phyloP scores from a whole-genome alignment of 768 basidiomycete genomes.

The Cyclocybe aegerita region DNA sequence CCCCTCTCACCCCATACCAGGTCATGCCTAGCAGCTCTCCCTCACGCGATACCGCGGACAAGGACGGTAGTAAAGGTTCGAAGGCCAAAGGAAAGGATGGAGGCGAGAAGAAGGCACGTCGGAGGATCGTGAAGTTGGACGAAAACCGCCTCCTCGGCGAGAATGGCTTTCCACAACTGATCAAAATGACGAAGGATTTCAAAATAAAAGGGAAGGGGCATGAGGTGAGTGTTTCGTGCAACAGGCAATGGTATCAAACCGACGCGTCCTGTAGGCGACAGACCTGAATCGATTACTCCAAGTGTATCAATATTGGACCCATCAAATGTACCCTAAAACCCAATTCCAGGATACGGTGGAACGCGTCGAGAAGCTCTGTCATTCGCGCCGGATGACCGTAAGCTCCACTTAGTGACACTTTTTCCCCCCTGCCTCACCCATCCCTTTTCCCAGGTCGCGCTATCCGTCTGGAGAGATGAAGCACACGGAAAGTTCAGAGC shows the following conservation, averaged over 20 bases:
- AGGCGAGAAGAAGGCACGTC: constrained; percentile 43
- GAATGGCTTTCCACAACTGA: constrained; percentile 78
- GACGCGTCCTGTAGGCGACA: constrained; percentile 47
- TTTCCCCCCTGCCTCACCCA: constrained; percentile 3
- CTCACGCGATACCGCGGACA: constrained; percentile 30
- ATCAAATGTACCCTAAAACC: constrained; percentile 86
- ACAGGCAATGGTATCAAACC: not conserved
- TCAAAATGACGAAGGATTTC: constrained; percentile 76
- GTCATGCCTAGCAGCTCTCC: constrained; percentile 51
- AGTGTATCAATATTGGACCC: constrained; percentile 94
- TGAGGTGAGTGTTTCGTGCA: constrained; percentile 56
- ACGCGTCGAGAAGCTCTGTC: constrained; percentile 86
- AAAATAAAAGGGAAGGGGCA: constrained; percentile 87
- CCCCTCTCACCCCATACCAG: constrained; percentile 40
- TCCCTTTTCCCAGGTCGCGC: constrained; percentile 45
- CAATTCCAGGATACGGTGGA: constrained; percentile 85
- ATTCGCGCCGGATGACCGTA: constrained; percentile 84
- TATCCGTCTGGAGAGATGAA: constrained; percentile 81
- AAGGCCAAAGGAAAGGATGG: constrained; percentile 26
- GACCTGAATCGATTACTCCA: constrained; percentile 82
- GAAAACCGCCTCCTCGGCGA: constrained; percentile 71
- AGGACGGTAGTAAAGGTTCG: constrained; percentile 7
- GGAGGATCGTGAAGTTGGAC: constrained; percentile 63
- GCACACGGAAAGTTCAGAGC: constrained; percentile 32
- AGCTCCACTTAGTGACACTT: constrained; percentile 20